Base-by-base conservation (phyloP, 192 early-diverging fungal genomes). In the Coemansia sp. region DNA sequence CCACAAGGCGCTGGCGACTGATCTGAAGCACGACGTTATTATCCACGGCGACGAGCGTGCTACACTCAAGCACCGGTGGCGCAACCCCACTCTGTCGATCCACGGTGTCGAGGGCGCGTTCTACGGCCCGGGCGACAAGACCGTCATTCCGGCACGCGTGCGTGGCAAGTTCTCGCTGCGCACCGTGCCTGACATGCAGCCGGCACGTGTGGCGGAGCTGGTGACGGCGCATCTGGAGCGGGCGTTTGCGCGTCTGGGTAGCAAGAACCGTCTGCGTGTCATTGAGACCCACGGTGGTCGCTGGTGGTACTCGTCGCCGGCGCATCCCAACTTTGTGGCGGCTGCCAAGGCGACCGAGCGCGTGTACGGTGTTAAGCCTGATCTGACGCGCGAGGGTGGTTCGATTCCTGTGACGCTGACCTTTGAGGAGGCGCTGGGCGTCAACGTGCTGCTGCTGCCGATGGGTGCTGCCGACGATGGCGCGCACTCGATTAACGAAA, bases 71-170 rank as follows among this genome's bases (percentile, higher is more conserved):
- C 81, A 86, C 43, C 86, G 86, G 51, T 98, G 96, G 96, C 81
- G 96, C 38, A 92, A 82, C 81, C 96, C 94, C 23, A 92, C 95
- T 27, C 85, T 97, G 35, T 94, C 92, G 13, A 80, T 98, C 29
- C 95, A 98, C 77, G 95, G 95, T 50, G 86, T 98, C 55, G 95
- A 98, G 78, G 95, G 95, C 46, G 95, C 93, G 9, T 97, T 95
- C 78, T 94, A 91, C 62, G 80, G 84, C 24, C 66, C 93, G 6
- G 95, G 95, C 42, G 87, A 82, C 71, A 98, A 98, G 82, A 98
- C 95, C 9, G 95, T 98, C 7, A 92, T 98, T 54, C 95, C 95
- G 17, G 89, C 93, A 29, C 85, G 87, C 51, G 94, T 97, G 42
- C 84, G 84, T 53, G 95, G 95, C 58, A 98, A 98, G 83, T 98